A percentile compares a stretch with the other conserved stretches of the same genome.
Conservation (phyloP, 495 filamentous ascomycete species). For the Umbilicaria muhlenbergii region DNA sequence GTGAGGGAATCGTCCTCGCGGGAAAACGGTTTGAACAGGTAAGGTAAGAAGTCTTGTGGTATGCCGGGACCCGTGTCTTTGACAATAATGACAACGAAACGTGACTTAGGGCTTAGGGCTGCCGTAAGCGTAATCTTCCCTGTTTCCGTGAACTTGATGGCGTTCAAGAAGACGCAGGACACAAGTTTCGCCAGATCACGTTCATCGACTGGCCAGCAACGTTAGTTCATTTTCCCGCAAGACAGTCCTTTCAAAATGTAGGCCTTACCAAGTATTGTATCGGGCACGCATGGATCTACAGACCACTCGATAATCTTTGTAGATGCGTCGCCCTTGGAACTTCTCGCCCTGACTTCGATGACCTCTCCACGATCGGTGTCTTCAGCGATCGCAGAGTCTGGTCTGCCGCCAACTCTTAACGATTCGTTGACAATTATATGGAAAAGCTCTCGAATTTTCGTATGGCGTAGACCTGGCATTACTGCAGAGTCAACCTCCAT, state of each 20-base stretch:
- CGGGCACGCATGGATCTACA: constrained; percentile 48
- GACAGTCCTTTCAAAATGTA: constrained; percentile 1
- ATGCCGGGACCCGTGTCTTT: constrained; percentile 63
- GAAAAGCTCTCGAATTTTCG: constrained; percentile 49
- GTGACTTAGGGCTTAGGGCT: constrained; percentile 29
- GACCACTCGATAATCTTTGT: constrained; percentile 51
- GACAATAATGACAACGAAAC: constrained; percentile 45
- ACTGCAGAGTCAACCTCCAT: constrained; percentile 28
- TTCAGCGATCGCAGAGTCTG: constrained; percentile 48
- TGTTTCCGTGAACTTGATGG: constrained; percentile 63
- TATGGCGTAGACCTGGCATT: constrained; percentile 37
- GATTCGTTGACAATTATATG: constrained; percentile 55
- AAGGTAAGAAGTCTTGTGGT: constrained; percentile 48
- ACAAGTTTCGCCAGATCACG: constrained; percentile 59
- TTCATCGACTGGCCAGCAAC: constrained; percentile 36
- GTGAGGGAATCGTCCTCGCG: constrained; percentile 60
- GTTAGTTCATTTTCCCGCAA: neutral
- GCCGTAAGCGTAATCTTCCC: constrained; percentile 48
- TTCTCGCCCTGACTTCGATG: constrained; percentile 45
- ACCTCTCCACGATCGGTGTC: constrained; percentile 47
- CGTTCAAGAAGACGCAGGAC: constrained; percentile 61
- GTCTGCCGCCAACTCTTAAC: constrained; percentile 53
- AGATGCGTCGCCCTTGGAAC: constrained; percentile 40
- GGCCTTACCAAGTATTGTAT: constrained; percentile 40
- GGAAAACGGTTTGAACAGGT: constrained; percentile 62